Conservation (phyloP, 345 rosid species). For the Adansonia digitata region DNA sequence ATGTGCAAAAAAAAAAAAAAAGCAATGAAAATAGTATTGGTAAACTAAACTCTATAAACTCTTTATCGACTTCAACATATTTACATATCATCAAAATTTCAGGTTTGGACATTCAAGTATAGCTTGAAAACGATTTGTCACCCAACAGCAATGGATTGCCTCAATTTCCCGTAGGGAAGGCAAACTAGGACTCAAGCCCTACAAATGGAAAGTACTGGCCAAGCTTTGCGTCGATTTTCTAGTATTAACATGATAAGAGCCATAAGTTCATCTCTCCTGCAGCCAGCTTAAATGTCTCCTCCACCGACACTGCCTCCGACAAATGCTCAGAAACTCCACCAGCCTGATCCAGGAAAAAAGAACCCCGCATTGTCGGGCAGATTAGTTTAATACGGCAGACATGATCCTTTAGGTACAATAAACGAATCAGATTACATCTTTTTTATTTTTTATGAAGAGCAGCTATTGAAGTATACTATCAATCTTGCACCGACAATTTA, state of each 20-base stretch:
- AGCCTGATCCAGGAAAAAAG: constrained; percentile 15
- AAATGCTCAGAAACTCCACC: constrained; percentile 22
- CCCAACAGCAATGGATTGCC: neutral
- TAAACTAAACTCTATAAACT: neutral
- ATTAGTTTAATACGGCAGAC: neutral
- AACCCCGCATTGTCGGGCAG: neutral
- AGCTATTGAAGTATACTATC: neutral
- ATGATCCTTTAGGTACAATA: neutral
- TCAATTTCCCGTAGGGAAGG: neutral
- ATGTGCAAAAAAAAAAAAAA: too few relatives aligned
- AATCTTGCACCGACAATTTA: neutral
- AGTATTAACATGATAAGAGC: constrained; percentile 32
- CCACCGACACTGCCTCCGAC: constrained; percentile 37
- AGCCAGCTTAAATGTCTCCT: constrained; percentile 43
- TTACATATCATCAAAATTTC: constrained; percentile 1
- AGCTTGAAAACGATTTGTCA: constrained; percentile 2
- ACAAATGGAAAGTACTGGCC: neutral
- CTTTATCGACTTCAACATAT: neutral
- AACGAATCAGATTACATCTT: neutral
- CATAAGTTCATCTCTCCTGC: constrained; percentile 48
- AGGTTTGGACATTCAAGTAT: neutral
- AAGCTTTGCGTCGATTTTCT: neutral
- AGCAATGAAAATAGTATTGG: neutral
- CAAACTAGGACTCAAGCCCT: neutral
- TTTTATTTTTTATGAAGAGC: neutral